Percentiles rank a stretch among this genome's conserved stretches.
These are phyloP conservation scores for Triticum turgidum DNA, from an alignment of 176 grass and related monocot genomes.

Conservation along the genomic window DNA sequence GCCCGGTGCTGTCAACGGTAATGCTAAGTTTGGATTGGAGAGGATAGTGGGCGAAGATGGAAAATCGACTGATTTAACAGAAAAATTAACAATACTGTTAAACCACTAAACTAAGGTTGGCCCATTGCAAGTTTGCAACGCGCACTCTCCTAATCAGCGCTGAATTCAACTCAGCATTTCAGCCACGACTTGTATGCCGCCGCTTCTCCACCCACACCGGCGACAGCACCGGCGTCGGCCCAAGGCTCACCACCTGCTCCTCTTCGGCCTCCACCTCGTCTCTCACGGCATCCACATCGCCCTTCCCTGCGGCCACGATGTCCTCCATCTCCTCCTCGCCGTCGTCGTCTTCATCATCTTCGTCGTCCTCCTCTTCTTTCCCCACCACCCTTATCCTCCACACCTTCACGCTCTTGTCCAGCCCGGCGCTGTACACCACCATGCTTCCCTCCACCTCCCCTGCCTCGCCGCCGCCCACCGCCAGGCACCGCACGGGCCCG, in stretches of 20 bases:
- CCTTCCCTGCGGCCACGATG: background rate
- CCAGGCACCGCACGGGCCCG: constrained; percentile 75
- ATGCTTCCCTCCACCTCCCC: constrained; percentile 66
- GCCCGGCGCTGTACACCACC: constrained; percentile 80
- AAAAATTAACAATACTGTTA: too few relatives aligned
- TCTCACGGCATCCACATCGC: background rate
- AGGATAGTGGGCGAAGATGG: too few relatives aligned
- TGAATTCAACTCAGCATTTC: constrained; percentile 14
- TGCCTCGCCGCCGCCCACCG: constrained; percentile 54
- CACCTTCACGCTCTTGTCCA: constrained; percentile 86
- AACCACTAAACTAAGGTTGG: too few relatives aligned
- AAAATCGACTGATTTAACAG: too few relatives aligned
- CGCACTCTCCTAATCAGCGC: background rate
- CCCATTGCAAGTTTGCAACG: too few relatives aligned
- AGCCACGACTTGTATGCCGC: constrained; percentile 45
- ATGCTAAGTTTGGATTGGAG: too few relatives aligned
- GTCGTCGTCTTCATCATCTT: background rate
- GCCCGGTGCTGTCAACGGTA: too few relatives aligned
- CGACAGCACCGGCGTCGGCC: constrained; percentile 60
- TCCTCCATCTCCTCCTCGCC: background rate
- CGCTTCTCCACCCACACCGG: constrained; percentile 72
- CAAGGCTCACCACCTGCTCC: constrained; percentile 19
- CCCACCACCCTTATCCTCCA: constrained; percentile 86
- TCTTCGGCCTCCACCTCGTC: constrained; percentile 24
- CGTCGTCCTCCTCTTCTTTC: constrained; percentile 37